Base-by-base conservation (phyloP, 139 green algal genomes). In the Chlorella ohadii region DNA sequence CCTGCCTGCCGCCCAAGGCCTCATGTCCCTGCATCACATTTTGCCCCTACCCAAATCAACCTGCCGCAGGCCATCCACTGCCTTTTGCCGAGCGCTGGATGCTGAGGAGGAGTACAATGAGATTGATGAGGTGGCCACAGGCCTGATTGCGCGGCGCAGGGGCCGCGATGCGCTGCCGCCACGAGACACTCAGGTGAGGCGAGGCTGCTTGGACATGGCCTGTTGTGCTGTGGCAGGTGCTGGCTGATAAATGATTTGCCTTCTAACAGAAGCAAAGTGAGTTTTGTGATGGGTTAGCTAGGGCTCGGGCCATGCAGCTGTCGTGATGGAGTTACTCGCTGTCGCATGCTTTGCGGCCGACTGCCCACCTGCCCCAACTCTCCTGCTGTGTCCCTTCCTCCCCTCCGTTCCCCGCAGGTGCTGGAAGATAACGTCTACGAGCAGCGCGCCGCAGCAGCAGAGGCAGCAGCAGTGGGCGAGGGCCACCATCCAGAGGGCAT, bases 61-160 rank as follows among this genome's bases (percentile, higher is more conserved):
- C 28, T 19, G 28, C 27, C 31, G 15, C 56, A 81, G 76, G 51
- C 79, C 79, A 4, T 85, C 59, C 36, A 73, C 47, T 2, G 63
- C 86, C 27, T 89, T 91, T 68, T 89, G 87, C 67, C 68, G 66
- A 16, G 83, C 85, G 12, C 72, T 93, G 39, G 90, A 93, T 59
- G 64, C 78, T 0, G 90, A 93, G 64, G 86, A 81, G 31, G 86
- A 90, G 64, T 78, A 83, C 34, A 78, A 80, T 16, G 78, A 78
- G 7, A 51, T 85, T 3, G 86, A 90, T 44, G 77, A 81, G 73
- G 22, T 82, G 28, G 84, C 79, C 13, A 81, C 59, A 3, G 81
- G 81, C 16, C 44, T 65, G 15, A 41, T 66, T 11, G 65, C 47
- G 11, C 57, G 81, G 25, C 27, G 67, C n/a, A 41, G 25, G 2